phyloP scores from a whole-genome alignment of 1,284 basidiomycete species.

The Ceratobasidium sp. region DNA sequence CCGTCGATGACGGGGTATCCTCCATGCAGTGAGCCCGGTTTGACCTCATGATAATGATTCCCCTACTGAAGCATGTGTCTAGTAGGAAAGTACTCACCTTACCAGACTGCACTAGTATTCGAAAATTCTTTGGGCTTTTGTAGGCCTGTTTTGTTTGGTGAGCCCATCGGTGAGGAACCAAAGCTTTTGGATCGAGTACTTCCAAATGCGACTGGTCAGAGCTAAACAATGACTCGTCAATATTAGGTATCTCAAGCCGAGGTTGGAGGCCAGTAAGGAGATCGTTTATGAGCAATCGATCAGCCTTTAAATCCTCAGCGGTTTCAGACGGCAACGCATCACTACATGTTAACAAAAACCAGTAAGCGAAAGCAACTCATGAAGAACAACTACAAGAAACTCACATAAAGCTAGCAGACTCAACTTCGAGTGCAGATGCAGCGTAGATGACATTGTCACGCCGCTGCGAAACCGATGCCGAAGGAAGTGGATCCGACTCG shows the following conservation, averaged over 20 bases:
- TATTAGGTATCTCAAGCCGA: neutral
- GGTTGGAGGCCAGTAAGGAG: neutral
- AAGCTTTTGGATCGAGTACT: neutral
- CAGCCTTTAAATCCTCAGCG: neutral
- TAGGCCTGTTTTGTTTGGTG: neutral
- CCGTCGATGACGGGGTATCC: too few species aligned
- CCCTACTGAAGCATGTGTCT: slow-evolving; percentile 56
- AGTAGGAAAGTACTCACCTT: too few species aligned
- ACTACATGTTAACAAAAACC: neutral
- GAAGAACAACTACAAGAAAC: neutral
- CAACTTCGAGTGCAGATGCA: neutral
- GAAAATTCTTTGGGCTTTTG: neutral
- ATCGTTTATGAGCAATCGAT: neutral
- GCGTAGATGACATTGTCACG: slow-evolving; percentile 2
- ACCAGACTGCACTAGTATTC: too few species aligned
- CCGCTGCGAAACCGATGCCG: neutral
- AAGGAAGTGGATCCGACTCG: neutral
- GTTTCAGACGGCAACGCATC: neutral
- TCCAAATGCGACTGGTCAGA: too few species aligned
- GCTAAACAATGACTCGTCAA: neutral
- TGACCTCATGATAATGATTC: too few species aligned
- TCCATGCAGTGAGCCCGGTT: too few species aligned
- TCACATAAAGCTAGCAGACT: neutral
- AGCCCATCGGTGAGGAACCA: neutral
- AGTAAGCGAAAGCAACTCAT: neutral